Percentiles rank a stretch among this genome's conserved stretches.
phyloP scores from a whole-genome alignment of 768 basidiomycete species.

The Leccinum fibrillosum region DNA sequence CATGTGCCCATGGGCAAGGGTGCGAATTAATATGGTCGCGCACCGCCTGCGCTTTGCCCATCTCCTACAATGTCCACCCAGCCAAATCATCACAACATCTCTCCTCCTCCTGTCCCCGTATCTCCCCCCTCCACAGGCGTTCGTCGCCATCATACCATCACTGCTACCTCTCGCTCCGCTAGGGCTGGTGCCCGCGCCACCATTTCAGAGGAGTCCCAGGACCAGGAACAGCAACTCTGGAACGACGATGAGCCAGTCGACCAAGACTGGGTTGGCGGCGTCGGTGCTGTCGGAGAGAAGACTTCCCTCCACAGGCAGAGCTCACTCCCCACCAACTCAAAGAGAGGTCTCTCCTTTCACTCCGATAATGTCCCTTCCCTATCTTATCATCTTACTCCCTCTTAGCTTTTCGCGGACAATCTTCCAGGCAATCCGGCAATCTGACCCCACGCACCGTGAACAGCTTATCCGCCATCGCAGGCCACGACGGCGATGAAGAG shows the following conservation, averaged over 20 bases:
- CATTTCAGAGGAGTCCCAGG: constrained; percentile 65
- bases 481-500: constrained; percentile 85
- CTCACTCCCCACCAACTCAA: constrained; percentile 78
- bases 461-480: constrained; percentile 80
- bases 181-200: constrained; percentile 58
- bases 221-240: constrained; percentile 54
- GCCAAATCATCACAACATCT: constrained; percentile 34
- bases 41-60: not conserved
- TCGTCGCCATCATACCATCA: constrained; percentile 82
- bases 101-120: constrained; percentile 40
- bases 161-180: constrained; percentile 65
- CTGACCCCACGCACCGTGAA: constrained; percentile 73
- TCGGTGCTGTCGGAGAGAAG: constrained; percentile 83
- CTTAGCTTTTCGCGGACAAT: constrained; percentile 50
- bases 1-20: constrained; percentile 24
- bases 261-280: constrained; percentile 77
- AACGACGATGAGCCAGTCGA: constrained; percentile 77
- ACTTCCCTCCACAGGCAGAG: constrained; percentile 75
- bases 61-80: constrained; percentile 35
- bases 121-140: constrained; percentile 46
- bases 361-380: not conserved
- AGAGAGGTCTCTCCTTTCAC: constrained; percentile 51
- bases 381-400: constrained; percentile 6
- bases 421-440: constrained; percentile 53
- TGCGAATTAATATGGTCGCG: constrained; percentile 12